A percentile compares a stretch with the other conserved stretches of the same genome.
phyloP scores from a whole-genome alignment of 2,329 filamentous ascomycete genomes.

The Alternaria ethzedia region DNA sequence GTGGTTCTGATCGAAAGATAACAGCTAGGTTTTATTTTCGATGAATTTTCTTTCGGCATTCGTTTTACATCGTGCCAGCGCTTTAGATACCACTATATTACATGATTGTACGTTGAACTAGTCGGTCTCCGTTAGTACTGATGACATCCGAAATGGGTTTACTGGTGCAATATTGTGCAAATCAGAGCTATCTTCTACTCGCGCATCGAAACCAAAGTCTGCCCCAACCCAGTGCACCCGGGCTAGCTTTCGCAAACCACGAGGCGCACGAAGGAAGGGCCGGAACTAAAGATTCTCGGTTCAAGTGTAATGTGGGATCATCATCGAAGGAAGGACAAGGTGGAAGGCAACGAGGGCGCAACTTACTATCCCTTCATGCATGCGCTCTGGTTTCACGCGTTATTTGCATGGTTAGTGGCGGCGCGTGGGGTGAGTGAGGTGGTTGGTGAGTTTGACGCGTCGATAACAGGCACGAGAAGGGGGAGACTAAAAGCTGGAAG shows the following conservation, averaged over 20 bases:
- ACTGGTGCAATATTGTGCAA: neutral
- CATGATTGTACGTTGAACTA: neutral
- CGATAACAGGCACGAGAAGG: neutral
- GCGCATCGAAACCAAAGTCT: constrained; percentile 13
- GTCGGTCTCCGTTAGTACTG: neutral
- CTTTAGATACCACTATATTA: neutral
- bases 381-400: neutral
- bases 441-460: neutral
- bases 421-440: neutral
- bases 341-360: neutral
- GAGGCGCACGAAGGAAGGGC: neutral
- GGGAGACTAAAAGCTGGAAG: neutral
- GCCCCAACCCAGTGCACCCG: constrained; percentile 3
- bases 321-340: constrained; percentile 1
- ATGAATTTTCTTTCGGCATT: neutral
- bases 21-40: neutral
- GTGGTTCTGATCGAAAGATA: neutral
- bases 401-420: neutral
- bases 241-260: constrained; percentile 20
- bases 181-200: constrained; percentile 25
- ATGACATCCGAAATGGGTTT: neutral
- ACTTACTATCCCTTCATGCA: neutral
- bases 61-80: neutral
- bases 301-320: constrained; percentile 23
- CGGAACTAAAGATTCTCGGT: constrained; percentile 9